These are phyloP conservation scores for Zymoseptoria pseudotritici DNA, from an alignment of 2,329 filamentous ascomycete genomes.

Conservation along the genomic window DNA sequence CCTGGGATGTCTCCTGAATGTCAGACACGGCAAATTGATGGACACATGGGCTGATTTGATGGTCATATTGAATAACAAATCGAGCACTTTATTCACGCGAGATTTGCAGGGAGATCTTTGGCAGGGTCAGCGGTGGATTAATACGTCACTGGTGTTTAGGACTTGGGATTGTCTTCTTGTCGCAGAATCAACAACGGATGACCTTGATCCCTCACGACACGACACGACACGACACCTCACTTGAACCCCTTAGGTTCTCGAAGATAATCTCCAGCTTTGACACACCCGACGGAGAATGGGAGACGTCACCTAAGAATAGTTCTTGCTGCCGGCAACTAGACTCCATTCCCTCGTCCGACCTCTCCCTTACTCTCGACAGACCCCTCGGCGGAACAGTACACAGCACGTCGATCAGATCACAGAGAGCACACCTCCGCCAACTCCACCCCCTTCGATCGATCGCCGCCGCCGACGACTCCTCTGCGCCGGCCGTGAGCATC, in stretches of 20 bases:
- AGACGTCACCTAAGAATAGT: neutral
- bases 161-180: neutral
- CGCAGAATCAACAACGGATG: neutral
- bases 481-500: neutral
- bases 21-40: neutral
- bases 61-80: neutral
- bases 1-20: neutral
- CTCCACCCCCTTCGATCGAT: neutral
- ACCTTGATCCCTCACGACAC: neutral
- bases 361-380: neutral
- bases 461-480: neutral
- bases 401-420: neutral
- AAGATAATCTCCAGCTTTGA: neutral
- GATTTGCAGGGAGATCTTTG: neutral
- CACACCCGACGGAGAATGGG: neutral
- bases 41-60: neutral
- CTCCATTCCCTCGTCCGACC: too few relatives aligned
- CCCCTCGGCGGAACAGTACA: neutral
- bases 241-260: neutral
- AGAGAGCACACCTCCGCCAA: neutral
- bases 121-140: neutral
- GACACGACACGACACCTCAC: neutral
- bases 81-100: neutral
- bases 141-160: neutral
- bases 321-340: neutral